phyloP scores from a whole-genome alignment of 208 protist species.

The Acanthamoeba sp. region DNA sequence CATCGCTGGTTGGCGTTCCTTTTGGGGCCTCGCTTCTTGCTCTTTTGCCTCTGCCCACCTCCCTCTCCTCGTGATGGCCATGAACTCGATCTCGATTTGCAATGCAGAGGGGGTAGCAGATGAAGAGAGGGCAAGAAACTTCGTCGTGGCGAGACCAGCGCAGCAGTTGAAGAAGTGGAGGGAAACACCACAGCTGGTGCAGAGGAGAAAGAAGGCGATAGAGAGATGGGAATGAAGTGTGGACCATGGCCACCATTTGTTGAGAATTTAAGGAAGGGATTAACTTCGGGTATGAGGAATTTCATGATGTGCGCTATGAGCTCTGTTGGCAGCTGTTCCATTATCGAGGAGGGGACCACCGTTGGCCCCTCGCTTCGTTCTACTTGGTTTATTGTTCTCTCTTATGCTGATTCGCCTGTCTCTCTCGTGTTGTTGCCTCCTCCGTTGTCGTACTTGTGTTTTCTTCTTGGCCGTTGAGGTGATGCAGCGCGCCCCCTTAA shows the following conservation, averaged over 20 bases:
- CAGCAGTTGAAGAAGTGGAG: neutral
- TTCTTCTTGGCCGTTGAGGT: too few species aligned
- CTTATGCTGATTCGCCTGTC: too few species aligned
- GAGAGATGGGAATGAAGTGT: neutral
- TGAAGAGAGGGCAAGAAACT: neutral
- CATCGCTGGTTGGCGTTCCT: neutral
- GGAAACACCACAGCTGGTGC: neutral
- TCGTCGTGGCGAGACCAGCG: neutral
- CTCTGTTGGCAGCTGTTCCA: constrained; percentile 29
- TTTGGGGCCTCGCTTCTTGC: neutral
- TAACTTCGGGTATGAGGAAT: constrained; percentile 50
- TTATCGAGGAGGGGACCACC: neutral
- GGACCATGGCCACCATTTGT: neutral
- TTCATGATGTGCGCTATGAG: constrained; percentile 45
- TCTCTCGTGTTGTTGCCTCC: too few species aligned
- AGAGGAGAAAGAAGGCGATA: neutral
- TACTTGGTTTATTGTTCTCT: too few species aligned
- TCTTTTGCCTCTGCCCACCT: neutral
- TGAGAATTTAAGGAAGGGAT: constrained; percentile 13
- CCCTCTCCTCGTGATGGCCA: neutral
- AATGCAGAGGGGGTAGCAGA: neutral
- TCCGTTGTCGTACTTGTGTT: too few species aligned
- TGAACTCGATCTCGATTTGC: constrained; percentile 6
- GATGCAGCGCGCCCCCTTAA: too few species aligned
- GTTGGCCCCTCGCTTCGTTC: too few species aligned